Conservation (phyloP, 768 basidiomycete genomes). For the Mycena galopus region DNA sequence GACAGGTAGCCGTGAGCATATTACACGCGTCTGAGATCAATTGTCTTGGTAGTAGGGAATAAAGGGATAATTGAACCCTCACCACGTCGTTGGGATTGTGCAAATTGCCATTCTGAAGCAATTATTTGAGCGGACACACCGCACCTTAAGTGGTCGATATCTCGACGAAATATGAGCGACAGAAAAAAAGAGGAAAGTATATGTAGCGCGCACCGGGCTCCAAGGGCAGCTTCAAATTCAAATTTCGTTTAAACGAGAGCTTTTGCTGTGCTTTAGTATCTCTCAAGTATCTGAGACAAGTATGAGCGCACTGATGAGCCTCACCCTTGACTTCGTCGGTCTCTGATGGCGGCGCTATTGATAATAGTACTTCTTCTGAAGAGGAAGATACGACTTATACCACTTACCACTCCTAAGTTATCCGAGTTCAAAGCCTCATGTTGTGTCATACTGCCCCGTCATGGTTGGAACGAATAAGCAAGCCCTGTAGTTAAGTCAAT, state of each 20-base stretch:
- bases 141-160: not conserved
- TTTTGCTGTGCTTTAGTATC: not conserved
- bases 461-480: not conserved
- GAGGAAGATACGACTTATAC: not conserved
- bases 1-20: no score
- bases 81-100: not conserved
- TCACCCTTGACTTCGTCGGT: not conserved
- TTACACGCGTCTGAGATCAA: no score
- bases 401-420: not conserved
- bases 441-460: not conserved
- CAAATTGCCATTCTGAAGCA: not conserved
- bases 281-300: not conserved
- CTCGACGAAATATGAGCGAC: not conserved
- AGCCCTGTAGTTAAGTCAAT: not conserved
- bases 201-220: not conserved
- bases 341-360: not conserved
- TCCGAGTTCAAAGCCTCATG: not conserved
- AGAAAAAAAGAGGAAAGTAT: not conserved
- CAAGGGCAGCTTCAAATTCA: not conserved
- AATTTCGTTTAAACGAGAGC: not conserved
- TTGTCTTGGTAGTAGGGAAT: not conserved
- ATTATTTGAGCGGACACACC: not conserved
- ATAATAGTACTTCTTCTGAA: not conserved
- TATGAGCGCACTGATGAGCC: not conserved
- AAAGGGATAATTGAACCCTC: not conserved